Conservation (phyloP, 371 early-diverging fungal species). For the Smittium culicis region DNA sequence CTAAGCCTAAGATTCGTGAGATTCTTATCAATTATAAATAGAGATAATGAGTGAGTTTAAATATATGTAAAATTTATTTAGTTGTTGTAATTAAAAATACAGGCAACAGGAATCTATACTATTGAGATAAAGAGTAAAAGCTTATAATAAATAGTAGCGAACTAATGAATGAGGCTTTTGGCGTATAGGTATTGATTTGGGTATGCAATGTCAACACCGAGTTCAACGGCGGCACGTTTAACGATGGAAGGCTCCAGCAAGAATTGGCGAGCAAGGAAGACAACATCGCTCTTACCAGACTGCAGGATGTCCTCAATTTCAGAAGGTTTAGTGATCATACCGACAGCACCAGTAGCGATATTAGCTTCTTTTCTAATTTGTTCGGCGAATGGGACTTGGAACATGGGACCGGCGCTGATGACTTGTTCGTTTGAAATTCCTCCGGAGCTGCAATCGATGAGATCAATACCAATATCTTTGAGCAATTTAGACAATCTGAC, state of each 20-base stretch:
- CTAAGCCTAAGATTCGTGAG: too few relatives aligned
- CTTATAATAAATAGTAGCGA: too few relatives aligned
- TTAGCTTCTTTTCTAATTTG: constrained; percentile 41
- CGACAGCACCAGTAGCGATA: constrained; percentile 54
- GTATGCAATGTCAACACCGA: constrained; percentile 48
- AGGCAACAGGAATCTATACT: too few relatives aligned
- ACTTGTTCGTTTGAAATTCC: constrained; percentile 40
- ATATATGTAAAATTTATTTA: too few relatives aligned
- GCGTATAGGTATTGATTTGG: constrained; percentile 23
- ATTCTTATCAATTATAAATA: too few relatives aligned
- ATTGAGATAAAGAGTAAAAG: too few relatives aligned
- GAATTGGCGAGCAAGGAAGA: constrained; percentile 59
- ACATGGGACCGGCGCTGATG: constrained; percentile 39
- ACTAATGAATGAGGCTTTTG: too few relatives aligned
- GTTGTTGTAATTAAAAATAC: too few relatives aligned
- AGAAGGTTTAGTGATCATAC: constrained; percentile 45
- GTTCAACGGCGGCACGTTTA: constrained; percentile 31
- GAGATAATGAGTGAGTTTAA: too few relatives aligned
- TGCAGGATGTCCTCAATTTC: constrained; percentile 57
- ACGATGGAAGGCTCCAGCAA: constrained; percentile 52
- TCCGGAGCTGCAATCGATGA: constrained; percentile 56
- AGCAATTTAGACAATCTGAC: constrained; percentile 40
- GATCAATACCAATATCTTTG: constrained; percentile 51
- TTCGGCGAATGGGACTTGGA: constrained; percentile 58
- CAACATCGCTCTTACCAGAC: constrained; percentile 49